phyloP scores from a whole-genome alignment of 2,329 filamentous ascomycete genomes.

The Trichoderma polysporum region DNA sequence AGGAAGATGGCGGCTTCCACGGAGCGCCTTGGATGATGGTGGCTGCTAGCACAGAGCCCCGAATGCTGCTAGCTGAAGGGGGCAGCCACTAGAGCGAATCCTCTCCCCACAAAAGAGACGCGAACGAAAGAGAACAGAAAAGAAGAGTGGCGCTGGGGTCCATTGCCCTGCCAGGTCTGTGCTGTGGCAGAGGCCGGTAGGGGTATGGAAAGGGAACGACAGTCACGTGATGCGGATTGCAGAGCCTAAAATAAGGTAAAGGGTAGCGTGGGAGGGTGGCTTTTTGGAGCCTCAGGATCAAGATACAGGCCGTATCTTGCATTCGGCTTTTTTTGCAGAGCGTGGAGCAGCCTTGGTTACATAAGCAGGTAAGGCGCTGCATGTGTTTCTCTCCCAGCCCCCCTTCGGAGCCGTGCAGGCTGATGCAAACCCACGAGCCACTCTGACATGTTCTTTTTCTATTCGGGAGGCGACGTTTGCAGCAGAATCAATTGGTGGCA shows the following conservation, averaged over 20 bases:
- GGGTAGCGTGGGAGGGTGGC: slow-evolving; percentile 3
- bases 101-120: background rate
- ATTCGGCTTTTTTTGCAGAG: slow-evolving; percentile 20
- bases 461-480: background rate
- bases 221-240: slow-evolving; percentile 16
- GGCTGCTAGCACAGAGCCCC: background rate
- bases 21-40: slow-evolving; percentile 1
- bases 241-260: slow-evolving; percentile 13
- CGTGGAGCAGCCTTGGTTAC: slow-evolving; percentile 17
- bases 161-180: background rate
- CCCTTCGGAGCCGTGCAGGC: background rate
- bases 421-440: slow-evolving; percentile 1
- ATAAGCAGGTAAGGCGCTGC: slow-evolving; percentile 9
- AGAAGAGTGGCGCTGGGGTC: background rate
- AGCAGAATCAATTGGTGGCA: background rate
- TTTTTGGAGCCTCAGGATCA: slow-evolving; percentile 16
- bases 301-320: slow-evolving; percentile 20
- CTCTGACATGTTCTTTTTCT: background rate
- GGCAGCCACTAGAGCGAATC: background rate
- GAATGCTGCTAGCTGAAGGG: background rate
- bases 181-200: background rate
- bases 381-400: background rate
- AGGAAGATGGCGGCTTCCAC: background rate
- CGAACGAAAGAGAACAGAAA: slow-evolving; percentile 2
- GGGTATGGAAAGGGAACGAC: background rate